Evolutionary conservation across 2,329 filamentous ascomycete species (phyloP).

Genomic region (Fusarium humuli): DNA sequence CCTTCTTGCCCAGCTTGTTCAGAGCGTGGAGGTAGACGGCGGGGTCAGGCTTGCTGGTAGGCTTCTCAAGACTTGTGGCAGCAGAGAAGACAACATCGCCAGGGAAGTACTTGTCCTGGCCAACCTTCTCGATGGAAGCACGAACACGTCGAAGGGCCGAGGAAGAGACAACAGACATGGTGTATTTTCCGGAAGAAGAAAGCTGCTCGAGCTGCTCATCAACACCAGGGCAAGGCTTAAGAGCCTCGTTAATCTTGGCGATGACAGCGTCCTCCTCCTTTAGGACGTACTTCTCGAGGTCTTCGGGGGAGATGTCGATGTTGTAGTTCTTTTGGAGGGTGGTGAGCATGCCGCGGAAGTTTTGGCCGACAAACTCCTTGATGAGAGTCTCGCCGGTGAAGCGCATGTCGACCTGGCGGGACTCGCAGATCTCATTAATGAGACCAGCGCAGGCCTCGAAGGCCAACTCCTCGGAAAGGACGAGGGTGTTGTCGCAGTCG

Average conservation of each 20-base stretch:
- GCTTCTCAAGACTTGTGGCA: conserved; percentile 79
- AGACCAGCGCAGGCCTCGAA: conserved; percentile 92
- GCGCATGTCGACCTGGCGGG: conserved; percentile 70
- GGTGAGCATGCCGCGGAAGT: conserved; percentile 92
- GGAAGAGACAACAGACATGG: conserved; percentile 82
- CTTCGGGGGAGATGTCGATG: conserved; percentile 75
- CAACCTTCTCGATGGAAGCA: conserved; percentile 82
- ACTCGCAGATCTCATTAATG: conserved; percentile 84
- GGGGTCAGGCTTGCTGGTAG: conserved; percentile 92
- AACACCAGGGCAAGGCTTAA: conserved; percentile 76
- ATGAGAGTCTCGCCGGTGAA: conserved; percentile 86
- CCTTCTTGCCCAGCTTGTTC: conserved; percentile 76
- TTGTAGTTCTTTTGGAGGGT: conserved; percentile 80
- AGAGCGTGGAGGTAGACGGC: conserved; percentile 87
- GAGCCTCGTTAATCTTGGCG: conserved; percentile 76
- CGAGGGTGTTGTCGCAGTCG: conserved; percentile 91
- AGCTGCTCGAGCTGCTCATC: conserved; percentile 76
- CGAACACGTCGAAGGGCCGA: conserved; percentile 82
- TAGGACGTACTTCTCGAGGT: conserved; percentile 79
- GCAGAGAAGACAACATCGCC: conserved; percentile 82
- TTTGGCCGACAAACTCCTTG: conserved; percentile 89
- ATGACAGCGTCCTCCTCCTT: conserved; percentile 87
- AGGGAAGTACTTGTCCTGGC: conserved; percentile 84
- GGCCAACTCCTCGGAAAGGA: conserved; percentile 88
- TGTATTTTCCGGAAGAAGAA: conserved; percentile 70